Base-by-base conservation (phyloP, 305 asterid species). In the Solanum aculeatissimum region DNA sequence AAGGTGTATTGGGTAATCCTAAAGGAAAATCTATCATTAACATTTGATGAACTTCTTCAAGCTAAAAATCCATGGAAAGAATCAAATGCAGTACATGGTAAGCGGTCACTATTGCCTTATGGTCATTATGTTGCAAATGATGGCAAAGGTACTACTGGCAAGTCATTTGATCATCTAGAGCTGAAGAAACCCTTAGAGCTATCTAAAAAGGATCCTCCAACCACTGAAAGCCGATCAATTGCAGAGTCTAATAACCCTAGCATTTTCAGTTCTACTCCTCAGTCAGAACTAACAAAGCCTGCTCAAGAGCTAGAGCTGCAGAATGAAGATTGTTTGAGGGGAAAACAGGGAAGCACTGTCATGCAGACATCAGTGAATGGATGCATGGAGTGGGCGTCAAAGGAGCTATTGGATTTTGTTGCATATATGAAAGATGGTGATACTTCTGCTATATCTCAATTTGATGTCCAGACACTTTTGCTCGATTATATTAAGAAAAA, bases 341-440 rank as follows among this genome's bases (percentile, higher is more conserved):
- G 45, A 8, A 53, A 83, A 69, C 69, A 38, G 79, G 65, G 49
- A 83, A 65, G 68, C 65, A 8, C 69, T n/a, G 54, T 32, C 49
- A 19, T 80, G 82, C 63, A 21, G 69, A 81, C 85, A 47, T 63
- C 78, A 29, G 62, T 85, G 70, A 85, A 18, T 62, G 86, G 86
- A 68, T 62, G 74, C 82, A 72, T 51, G 47, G 90, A 75, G 45
- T 90, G 92, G 92, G 91, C 90, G 21, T 82, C 92, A 5, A 88
- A 86, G 80, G 92, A 88, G 85, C 89, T 90, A 45, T 63, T 88
- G 82, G 91, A 97, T 89, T 93, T 95, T 88, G 97, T 97, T 84
- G 93, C 93, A 18, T 93, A 93, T 84, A 77, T 93, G 95, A 97
- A 88, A 89, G 92, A 92, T 86, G 98, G 98, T 58, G 95, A 97